phyloP scores from a whole-genome alignment of 345 rosid species.

The Gynandropsis gynandra region DNA sequence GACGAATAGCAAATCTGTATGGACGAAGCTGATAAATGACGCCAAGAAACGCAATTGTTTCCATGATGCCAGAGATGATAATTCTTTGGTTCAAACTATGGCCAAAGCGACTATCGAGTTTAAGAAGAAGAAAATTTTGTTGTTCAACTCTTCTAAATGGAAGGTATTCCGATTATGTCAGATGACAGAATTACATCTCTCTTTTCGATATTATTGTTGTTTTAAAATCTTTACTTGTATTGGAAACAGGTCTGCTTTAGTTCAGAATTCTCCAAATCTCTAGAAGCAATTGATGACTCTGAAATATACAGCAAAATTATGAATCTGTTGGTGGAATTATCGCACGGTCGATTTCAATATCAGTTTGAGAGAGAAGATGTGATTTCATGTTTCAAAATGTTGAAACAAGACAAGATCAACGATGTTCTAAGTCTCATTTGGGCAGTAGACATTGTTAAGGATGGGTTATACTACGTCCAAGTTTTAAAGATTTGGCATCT shows the following conservation, averaged over 20 bases:
- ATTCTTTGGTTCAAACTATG: slow-evolving; percentile 23
- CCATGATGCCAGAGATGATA: slow-evolving; percentile 33
- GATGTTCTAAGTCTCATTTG: slow-evolving; percentile 22
- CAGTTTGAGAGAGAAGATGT: slow-evolving; percentile 1
- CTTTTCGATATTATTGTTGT: not conserved
- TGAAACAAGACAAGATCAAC: slow-evolving; percentile 47
- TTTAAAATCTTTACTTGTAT: slow-evolving; percentile 5
- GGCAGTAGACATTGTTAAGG: slow-evolving; percentile 28
- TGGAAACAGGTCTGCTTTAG: slow-evolving; percentile 28
- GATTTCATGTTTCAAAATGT: slow-evolving; percentile 17
- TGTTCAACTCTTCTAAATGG: slow-evolving; percentile 30
- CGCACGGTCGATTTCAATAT: slow-evolving; percentile 31
- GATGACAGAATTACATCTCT: not conserved
- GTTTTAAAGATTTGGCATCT: slow-evolving; percentile 33
- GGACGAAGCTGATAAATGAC: slow-evolving; percentile 30
- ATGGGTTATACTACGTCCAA: slow-evolving; percentile 20
- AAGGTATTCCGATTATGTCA: slow-evolving; percentile 11
- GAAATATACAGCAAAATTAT: slow-evolving; percentile 5
- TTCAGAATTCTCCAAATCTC: slow-evolving; percentile 22
- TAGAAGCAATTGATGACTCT: slow-evolving; percentile 7
- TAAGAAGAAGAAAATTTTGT: slow-evolving; percentile 15
- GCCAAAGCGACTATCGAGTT: slow-evolving; percentile 21
- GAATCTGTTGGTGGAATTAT: slow-evolving; percentile 18
- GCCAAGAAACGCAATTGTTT: slow-evolving; percentile 32
- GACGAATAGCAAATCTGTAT: slow-evolving; percentile 26